Base-by-base conservation (phyloP, 2,329 filamentous ascomycete genomes). In the Biscogniauxia sp. region DNA sequence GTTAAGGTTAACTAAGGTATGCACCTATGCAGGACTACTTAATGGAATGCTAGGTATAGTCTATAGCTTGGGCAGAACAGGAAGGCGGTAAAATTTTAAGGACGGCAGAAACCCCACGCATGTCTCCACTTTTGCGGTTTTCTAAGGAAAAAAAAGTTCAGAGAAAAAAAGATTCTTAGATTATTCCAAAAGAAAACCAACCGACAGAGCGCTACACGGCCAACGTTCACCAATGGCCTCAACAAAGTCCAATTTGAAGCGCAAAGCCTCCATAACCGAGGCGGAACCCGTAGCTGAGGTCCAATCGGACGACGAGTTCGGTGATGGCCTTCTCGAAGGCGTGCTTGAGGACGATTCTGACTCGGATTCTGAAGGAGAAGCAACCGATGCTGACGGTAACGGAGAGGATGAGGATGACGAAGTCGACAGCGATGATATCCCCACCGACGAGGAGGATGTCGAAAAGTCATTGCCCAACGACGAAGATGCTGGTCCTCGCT, bases 221-320 rank as follows among this genome's bases (percentile, higher is more conserved):
- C 57, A 61, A 60, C 53, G 53, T 23, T 50, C 56, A 58, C 66
- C 72, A 68, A 81, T 80, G 78, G 76, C 71, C 62, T 70, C 76
- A 52, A 73, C 72, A 65, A 75, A 77, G 60, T 69, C 74, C 53
- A 79, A 77, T 32, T 81, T 84, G 73, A 91, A 91, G 79, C 85
- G 88, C 66, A 91, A 90, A 76, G 84, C 84, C 62, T 80, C 85
- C 20, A 82, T 80, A 23, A 79, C 79, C 32, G 84, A 86, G 67
- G 76, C 80, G 19, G 77, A 80, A 53, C 78, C 78, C 60, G 74
- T 76, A 55, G 76, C 79, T 15, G 79, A 83, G 63, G 75, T 79
- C 2, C 80, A 81, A 60, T 87, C 84, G 20, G 87, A 87, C 32
- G 82, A 86, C 66, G 87, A 89, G 66, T 83, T 89, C 62, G 78